Conservation (phyloP, 2,329 filamentous ascomycete genomes). For the Dactylellina sp. region DNA sequence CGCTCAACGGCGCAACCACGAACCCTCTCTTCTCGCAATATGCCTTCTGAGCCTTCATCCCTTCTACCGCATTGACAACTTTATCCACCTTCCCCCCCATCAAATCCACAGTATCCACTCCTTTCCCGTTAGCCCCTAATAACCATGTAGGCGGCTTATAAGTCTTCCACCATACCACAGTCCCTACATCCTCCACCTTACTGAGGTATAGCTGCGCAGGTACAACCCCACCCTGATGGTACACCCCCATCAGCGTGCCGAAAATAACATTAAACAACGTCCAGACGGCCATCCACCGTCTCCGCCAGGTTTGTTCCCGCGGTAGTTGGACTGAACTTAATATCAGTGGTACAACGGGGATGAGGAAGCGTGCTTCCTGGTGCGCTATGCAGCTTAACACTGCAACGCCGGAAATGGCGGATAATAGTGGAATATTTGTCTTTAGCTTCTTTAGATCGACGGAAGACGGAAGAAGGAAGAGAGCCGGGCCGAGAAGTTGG, state of each 20-base stretch:
- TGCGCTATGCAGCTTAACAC: slow-evolving; percentile 62
- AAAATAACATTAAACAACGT: slow-evolving; percentile 67
- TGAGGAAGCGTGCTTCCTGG: slow-evolving; percentile 69
- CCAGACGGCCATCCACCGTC: slow-evolving; percentile 66
- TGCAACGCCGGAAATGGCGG: slow-evolving; percentile 59
- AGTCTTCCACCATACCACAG: slow-evolving; percentile 70
- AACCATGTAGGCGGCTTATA: slow-evolving; percentile 69
- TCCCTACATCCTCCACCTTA: slow-evolving; percentile 61
- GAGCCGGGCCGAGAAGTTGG: slow-evolving; percentile 68
- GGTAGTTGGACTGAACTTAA: slow-evolving; percentile 67
- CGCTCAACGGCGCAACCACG: slow-evolving; percentile 65
- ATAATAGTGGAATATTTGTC: slow-evolving; percentile 55
- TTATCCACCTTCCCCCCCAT: slow-evolving; percentile 66
- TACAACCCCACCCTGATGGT: slow-evolving; percentile 69
- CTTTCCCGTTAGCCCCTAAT: slow-evolving; percentile 63
- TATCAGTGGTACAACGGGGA: slow-evolving; percentile 68
- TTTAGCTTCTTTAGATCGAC: slow-evolving; percentile 20
- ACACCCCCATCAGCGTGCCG: slow-evolving; percentile 68
- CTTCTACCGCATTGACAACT: slow-evolving; percentile 64
- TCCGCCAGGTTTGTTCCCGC: slow-evolving; percentile 59
- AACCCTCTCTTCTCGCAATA: slow-evolving; percentile 16
- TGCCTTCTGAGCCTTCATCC: slow-evolving; percentile 16
- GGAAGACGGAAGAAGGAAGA: slow-evolving; percentile 64
- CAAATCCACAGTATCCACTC: slow-evolving; percentile 64
- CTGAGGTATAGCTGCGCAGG: slow-evolving; percentile 67